Evolutionary conservation across 2,329 filamentous ascomycete species (phyloP).

Genomic region (Colletotrichum somersetense): DNA sequence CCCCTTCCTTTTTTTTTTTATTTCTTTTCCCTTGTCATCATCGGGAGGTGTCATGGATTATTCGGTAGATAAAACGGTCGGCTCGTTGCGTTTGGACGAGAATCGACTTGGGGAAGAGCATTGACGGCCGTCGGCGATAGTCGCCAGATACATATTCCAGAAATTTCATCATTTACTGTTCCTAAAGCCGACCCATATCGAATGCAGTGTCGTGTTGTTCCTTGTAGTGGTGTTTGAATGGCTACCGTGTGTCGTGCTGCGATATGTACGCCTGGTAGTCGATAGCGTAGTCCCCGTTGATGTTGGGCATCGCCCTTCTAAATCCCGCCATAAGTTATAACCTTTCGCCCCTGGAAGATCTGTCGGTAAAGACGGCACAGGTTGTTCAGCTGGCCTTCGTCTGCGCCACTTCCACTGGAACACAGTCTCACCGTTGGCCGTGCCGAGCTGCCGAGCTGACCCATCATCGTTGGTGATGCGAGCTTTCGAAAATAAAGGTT

Average conservation of each 20-base stretch:
- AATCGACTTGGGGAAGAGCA: conserved; percentile 20
- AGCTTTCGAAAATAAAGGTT: conserved; percentile 4
- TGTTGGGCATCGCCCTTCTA: neutral
- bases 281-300: neutral
- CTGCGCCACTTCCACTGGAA: neutral
- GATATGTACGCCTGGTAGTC: neutral
- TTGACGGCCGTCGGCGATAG: conserved; percentile 29
- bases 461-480: neutral
- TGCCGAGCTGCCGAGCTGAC: conserved; percentile 33
- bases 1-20: neutral
- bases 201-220: neutral
- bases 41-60: conserved; percentile 33
- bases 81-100: conserved; percentile 25
- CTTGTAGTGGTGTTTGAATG: neutral
- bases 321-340: neutral
- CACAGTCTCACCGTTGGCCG: conserved; percentile 13
- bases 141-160: conserved; percentile 24
- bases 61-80: conserved; percentile 39
- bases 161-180: neutral
- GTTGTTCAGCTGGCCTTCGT: conserved; percentile 2
- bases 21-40: conserved; percentile 7
- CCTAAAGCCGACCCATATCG: conserved; percentile 6
- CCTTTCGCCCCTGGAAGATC: neutral
- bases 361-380: conserved; percentile 25
- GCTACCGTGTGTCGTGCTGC: neutral